Conservation (phyloP, 164 flowering plant species). For the Magnolia kwangsiensis region DNA sequence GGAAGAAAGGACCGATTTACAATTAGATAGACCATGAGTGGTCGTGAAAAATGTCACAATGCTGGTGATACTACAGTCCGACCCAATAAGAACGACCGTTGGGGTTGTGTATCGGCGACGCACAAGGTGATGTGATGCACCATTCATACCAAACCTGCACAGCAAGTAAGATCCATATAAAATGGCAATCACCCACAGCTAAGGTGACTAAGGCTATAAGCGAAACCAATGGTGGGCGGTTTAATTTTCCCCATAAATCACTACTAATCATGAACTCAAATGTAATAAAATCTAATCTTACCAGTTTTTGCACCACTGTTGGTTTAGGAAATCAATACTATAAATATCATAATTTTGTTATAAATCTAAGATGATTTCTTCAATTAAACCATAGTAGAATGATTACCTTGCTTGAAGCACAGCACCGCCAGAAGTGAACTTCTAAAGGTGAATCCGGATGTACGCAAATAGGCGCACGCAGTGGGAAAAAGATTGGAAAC, state of each 20-base stretch:
- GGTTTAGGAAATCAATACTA: too few species aligned
- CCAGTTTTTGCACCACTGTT: too few species aligned
- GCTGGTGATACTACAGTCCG: constrained; percentile 46
- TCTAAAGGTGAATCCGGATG: constrained; percentile 64
- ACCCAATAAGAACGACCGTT: constrained; percentile 99
- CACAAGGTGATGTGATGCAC: constrained; percentile 62
- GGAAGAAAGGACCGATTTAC: too few species aligned
- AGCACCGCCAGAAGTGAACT: constrained; percentile 92
- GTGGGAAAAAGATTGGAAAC: constrained; percentile 93
- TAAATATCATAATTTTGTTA: too few species aligned
- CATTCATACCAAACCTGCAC: constrained; percentile 98
- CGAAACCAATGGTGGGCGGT: background rate
- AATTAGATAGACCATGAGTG: too few species aligned
- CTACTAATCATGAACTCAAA: background rate
- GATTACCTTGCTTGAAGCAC: constrained; percentile 76
- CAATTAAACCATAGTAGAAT: background rate
- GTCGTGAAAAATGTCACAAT: too few species aligned
- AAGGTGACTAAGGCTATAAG: background rate
- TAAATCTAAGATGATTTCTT: too few species aligned
- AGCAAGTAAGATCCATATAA: background rate
- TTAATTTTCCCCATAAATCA: background rate
- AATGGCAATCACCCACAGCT: background rate
- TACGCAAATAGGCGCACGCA: constrained; percentile 67
- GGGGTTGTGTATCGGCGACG: constrained; percentile 72
- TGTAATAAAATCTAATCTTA: too few species aligned